Percentiles rank a stretch among this genome's conserved stretches.
These are phyloP conservation scores for Fusarium proliferatum DNA, from an alignment of 2,329 filamentous ascomycete genomes.

Conservation along the genomic window DNA sequence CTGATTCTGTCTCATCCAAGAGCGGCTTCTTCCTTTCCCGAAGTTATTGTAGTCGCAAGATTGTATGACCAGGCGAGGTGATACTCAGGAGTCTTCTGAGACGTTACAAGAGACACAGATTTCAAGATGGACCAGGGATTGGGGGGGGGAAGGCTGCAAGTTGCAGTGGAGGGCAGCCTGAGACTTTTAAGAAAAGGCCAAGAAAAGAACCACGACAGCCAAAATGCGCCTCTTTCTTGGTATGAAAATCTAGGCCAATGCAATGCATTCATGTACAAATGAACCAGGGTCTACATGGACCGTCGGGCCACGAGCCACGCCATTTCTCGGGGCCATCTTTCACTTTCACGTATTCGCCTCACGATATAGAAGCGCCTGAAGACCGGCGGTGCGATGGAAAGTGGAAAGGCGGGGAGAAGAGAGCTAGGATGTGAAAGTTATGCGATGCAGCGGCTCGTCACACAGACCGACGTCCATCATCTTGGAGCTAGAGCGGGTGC, in stretches of 20 bases:
- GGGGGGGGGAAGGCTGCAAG: constrained; percentile 28
- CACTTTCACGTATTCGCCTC: constrained; percentile 20
- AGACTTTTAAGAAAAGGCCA: constrained; percentile 40
- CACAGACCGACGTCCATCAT: constrained; percentile 24
- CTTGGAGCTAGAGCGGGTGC: constrained; percentile 28
- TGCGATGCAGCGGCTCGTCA: constrained; percentile 39
- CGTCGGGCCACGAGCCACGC: constrained; percentile 38
- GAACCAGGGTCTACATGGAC: constrained; percentile 24
- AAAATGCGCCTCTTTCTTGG: constrained; percentile 26
- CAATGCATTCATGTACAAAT: constrained; percentile 29
- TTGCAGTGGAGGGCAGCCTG: constrained; percentile 24
- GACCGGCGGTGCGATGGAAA: constrained; percentile 30
- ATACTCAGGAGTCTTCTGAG: constrained; percentile 38
- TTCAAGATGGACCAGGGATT: constrained; percentile 32
- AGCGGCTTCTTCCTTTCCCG: constrained; percentile 31
- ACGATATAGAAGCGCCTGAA: constrained; percentile 28
- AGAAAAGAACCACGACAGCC: constrained; percentile 26
- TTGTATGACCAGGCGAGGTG: constrained; percentile 22
- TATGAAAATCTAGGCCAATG: constrained; percentile 28
- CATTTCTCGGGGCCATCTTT: constrained; percentile 25
- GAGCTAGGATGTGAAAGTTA: constrained; percentile 28
- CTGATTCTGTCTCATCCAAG: constrained; percentile 42
- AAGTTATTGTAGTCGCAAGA: constrained; percentile 36
- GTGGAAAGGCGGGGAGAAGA: constrained; percentile 29
- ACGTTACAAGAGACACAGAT: constrained; percentile 31